These are phyloP conservation scores for Chaetomium olivaceum DNA, from an alignment of 2,329 filamentous ascomycete species.

Conservation along the genomic window DNA sequence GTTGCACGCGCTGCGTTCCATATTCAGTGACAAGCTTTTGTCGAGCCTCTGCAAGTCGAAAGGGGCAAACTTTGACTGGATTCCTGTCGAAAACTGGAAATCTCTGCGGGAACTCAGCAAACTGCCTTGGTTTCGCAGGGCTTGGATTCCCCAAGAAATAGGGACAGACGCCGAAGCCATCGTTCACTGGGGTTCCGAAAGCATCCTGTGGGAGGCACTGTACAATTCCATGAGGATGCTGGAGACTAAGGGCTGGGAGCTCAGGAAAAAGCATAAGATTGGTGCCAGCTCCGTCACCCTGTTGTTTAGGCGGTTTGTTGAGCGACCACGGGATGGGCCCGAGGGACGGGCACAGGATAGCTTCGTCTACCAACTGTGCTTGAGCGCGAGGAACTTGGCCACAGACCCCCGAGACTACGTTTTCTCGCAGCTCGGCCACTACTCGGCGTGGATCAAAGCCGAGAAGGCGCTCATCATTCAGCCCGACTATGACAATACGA, in stretches of 20 bases:
- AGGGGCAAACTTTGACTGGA: constrained; percentile 5
- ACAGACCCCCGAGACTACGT: constrained; percentile 20
- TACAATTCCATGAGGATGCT: constrained; percentile 13
- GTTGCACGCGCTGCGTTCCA: constrained; percentile 3
- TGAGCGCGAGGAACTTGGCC: constrained; percentile 16
- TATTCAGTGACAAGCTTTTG: constrained; percentile 13
- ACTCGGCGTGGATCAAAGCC: constrained; percentile 16
- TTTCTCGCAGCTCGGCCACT: constrained; percentile 20
- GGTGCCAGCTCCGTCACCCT: constrained; percentile 12
- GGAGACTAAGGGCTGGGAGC: constrained; percentile 20
- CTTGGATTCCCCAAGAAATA: constrained; percentile 21
- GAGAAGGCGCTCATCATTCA: constrained; percentile 19
- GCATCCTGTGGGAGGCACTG: constrained; percentile 13
- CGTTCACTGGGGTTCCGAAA: constrained; percentile 19
- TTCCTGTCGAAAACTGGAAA: constrained; percentile 14
- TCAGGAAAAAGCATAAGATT: constrained; percentile 23
- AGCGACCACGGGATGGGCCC: background rate
- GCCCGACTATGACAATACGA: constrained; percentile 21
- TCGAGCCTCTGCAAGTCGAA: constrained; percentile 14
- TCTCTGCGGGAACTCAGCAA: constrained; percentile 15
- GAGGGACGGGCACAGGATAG: constrained; percentile 9
- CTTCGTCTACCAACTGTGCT: constrained; percentile 19
- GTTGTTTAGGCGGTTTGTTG: constrained; percentile 15
- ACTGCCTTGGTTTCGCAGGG: constrained; percentile 21
- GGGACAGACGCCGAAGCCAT: constrained; percentile 19